These are phyloP conservation scores for Zoysia pacifica DNA, from an alignment of 176 grass and related monocot genomes.

Conservation along the genomic window DNA sequence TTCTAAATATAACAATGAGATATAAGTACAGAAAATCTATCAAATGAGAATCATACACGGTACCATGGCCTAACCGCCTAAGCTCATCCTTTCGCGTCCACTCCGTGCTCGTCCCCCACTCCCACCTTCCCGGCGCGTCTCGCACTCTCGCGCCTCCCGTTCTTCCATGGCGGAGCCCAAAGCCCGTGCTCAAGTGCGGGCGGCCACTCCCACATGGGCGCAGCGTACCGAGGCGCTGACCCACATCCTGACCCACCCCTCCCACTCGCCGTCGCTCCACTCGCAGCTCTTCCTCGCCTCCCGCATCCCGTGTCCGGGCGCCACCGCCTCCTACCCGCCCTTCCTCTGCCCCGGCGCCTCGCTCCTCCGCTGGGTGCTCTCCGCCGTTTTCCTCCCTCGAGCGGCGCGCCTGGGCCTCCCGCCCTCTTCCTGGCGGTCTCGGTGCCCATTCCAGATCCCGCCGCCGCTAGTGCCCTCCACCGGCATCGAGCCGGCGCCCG, in stretches of 20 bases:
- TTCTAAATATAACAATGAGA: too few relatives aligned
- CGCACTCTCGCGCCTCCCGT: neutral
- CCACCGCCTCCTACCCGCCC: conserved; percentile 55
- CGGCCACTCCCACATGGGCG: conserved; percentile 33
- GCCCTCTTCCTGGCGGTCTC: conserved; percentile 67
- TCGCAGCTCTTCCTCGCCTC: conserved; percentile 79
- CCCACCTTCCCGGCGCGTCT: neutral
- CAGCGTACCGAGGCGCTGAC: conserved; percentile 51
- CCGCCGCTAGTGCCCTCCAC: conserved; percentile 56
- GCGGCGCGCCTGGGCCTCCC: conserved; percentile 55
- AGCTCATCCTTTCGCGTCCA: conserved; percentile 2
- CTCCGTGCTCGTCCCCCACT: conserved; percentile 1
- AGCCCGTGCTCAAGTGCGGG: neutral
- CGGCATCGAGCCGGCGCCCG: conserved; percentile 56
- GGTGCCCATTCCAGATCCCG: conserved; percentile 79
- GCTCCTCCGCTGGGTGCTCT: conserved; percentile 59
- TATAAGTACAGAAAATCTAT: too few relatives aligned
- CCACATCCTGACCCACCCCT: conserved; percentile 63
- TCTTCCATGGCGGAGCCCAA: conserved; percentile 18
- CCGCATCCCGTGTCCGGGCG: conserved; percentile 55
- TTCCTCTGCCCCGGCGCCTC: conserved; percentile 63
- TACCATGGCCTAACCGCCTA: neutral
- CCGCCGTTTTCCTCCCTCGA: conserved; percentile 59
- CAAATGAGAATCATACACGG: too few relatives aligned
- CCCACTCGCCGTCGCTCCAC: conserved; percentile 69